Evolutionary conservation across 768 basidiomycete species (phyloP), one percentile per base, ranked within the genome.

Genomic region (Pulveroboletus sp.): DNA sequence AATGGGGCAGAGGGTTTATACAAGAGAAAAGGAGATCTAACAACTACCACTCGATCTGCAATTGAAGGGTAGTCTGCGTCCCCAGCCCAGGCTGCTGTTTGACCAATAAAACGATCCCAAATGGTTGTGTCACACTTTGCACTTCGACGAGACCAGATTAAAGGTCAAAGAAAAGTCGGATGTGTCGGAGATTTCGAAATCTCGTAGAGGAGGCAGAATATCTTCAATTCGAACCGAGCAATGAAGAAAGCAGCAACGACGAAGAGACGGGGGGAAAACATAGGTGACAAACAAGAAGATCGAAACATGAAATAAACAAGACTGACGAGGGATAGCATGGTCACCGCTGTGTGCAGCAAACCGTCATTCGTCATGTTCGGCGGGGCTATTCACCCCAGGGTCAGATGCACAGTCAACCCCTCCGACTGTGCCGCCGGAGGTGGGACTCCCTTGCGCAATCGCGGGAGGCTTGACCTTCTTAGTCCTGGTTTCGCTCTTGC

Each of bases 391-490:
- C 12, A 43, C 46, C 7, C 52, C 63, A 12, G 47, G 51, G 0
- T 69, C 61, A 11, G 66, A 62, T 3, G 53, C 41, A n/a, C 43
- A 65, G 35, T 69, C 68, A 40, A 55, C 60, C 43, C 59, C 63
- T 52, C 53, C 61, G 20, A 47, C 51, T n/a, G 65, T 51, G 27
- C 55, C 65, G 36, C 61, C 62, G 27, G 63, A 51, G 10, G 54
- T 48, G 22, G 61, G 48, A n/a, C 52, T 58, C 29, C 57, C 61
- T 49, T 53, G 48, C 5, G 22, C 19, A 19, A 24, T 47, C 27
- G 39, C 23, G 7, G 10, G 14, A 1, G 45, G 48, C 58, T 72
- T 73, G 10, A 47, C 43, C 54, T 71, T 73, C 61, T 69, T 72
- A 24, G 52, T 19, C 45, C 67, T 70, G 7, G 62, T 39, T 13